Evolutionary conservation across 495 filamentous ascomycete genomes (phyloP), one percentile per base, ranked within the genome.

Genomic region (Xylaria palmicola): DNA sequence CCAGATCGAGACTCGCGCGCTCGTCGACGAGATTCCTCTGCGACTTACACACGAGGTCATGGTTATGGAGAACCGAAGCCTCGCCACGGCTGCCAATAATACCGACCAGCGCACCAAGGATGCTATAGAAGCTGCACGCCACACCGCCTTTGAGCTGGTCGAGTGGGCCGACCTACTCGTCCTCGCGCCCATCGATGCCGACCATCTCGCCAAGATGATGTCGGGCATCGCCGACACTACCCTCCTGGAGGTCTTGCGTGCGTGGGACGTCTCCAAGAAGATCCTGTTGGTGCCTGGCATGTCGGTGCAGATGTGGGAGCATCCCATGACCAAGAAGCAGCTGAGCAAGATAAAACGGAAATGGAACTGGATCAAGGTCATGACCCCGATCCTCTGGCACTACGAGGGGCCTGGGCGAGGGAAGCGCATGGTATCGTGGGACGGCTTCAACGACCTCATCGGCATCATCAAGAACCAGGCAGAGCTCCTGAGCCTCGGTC

Each of bases 91-190:
- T n/a, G 65, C 64, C 13, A 51, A 65, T 7, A 65, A 69, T 19
- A 65, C 61, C 0, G 58, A 66, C 36, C 68, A 75, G 47, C 69
- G 68, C 26, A 67, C 72, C 12, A 65, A 67, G 29, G 74, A 77
- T 27, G 67, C 71, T 10, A 74, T 82, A 65, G 80, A 82, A 60
- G 72, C 69, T 15, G 76, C 69, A 32, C 73, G 74, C 52, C 74
- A 75, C 47, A 69, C 88, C 61, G 89, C 88, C 20, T 86, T 82
- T 8, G 87, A 91, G 64, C 81, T 92, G 29, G 88, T 88, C 62
- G 85, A 90, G 65, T 96, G 91, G 91, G 90, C 91, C n/a, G 89
- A 94, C 73, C 76, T 96, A 69, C 79, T 94, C 17, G 80, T 94
- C 22, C 81, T 94, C 12, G 90, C 89, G 15, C 90, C 91, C n/a